phyloP scores from a whole-genome alignment of 1,284 basidiomycete species.

The Phlebopus sp. region DNA sequence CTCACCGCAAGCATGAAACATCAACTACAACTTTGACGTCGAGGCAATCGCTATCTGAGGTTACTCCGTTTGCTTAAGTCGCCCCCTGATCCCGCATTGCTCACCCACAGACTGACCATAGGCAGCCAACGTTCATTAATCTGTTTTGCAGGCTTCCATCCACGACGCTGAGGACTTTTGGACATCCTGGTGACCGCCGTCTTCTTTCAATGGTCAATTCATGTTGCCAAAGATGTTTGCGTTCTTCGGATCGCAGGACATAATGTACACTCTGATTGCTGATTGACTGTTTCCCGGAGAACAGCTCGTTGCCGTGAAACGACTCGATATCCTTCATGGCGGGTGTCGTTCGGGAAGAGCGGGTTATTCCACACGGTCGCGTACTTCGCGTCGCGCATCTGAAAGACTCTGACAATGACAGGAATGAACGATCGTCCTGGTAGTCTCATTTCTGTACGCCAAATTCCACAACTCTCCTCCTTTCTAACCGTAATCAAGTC shows the following conservation, averaged over 20 bases:
- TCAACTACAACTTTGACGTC: too few species aligned
- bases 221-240: constrained; percentile 81
- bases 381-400: constrained; percentile 61
- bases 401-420: neutral
- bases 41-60: too few species aligned
- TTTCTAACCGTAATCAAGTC: too few species aligned
- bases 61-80: too few species aligned
- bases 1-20: too few species aligned
- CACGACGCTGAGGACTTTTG: constrained; percentile 80
- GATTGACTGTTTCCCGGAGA: neutral
- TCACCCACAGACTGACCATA: too few species aligned
- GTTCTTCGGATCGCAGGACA: constrained; percentile 88
- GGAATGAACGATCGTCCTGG: too few species aligned
- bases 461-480: too few species aligned
- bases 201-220: constrained; percentile 62
- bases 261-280: constrained; percentile 41
- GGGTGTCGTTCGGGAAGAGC: constrained; percentile 54
- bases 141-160: constrained; percentile 81
- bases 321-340: constrained; percentile 78
- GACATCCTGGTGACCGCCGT: constrained; percentile 75
- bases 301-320: constrained; percentile 76
- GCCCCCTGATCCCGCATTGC: too few species aligned
- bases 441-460: too few species aligned
- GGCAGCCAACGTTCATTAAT: constrained; percentile 71
- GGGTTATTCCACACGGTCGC: constrained; percentile 56